phyloP scores from a whole-genome alignment of 169 alveolate species.

The Toxoplasma gondii region DNA sequence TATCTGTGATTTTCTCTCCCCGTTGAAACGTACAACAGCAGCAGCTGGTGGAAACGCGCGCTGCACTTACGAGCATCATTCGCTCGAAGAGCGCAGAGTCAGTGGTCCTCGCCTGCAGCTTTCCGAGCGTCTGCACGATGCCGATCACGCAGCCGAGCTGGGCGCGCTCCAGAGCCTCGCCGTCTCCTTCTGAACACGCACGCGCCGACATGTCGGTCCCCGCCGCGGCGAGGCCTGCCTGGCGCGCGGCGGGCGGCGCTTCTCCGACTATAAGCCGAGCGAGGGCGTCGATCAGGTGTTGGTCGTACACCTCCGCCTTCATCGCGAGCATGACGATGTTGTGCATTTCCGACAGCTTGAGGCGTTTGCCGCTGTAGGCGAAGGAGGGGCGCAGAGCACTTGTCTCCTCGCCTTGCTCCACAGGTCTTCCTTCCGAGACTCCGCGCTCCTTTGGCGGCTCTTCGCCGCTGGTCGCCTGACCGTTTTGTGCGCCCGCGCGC shows the following conservation, averaged over 20 bases:
- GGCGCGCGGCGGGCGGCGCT: neutral
- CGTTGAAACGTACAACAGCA: too few relatives aligned
- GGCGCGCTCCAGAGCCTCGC: conserved; percentile 1
- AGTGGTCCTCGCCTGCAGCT: neutral
- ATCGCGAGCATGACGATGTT: neutral
- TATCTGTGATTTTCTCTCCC: too few relatives aligned
- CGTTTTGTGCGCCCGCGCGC: too few relatives aligned
- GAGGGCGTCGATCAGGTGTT: neutral
- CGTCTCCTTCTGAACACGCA: neutral
- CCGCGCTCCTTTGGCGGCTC: neutral
- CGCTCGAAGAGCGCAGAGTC: neutral
- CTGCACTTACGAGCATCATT: neutral
- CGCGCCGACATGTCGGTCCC: neutral
- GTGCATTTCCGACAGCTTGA: neutral
- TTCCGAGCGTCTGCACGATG: neutral
- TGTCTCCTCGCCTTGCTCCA: neutral
- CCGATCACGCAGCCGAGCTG: neutral
- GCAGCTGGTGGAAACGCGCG: too few relatives aligned
- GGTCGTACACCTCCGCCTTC: conserved; percentile 4
- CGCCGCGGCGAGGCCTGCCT: neutral
- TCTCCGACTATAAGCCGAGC: neutral
- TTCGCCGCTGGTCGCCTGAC: too few relatives aligned
- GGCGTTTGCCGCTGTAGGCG: neutral
- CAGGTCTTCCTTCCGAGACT: neutral
- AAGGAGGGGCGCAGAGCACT: neutral